Percentiles rank a stretch among this genome's conserved stretches.
Conservation (phyloP, 345 rosid species). For the Aquilaria yunnanensis region DNA sequence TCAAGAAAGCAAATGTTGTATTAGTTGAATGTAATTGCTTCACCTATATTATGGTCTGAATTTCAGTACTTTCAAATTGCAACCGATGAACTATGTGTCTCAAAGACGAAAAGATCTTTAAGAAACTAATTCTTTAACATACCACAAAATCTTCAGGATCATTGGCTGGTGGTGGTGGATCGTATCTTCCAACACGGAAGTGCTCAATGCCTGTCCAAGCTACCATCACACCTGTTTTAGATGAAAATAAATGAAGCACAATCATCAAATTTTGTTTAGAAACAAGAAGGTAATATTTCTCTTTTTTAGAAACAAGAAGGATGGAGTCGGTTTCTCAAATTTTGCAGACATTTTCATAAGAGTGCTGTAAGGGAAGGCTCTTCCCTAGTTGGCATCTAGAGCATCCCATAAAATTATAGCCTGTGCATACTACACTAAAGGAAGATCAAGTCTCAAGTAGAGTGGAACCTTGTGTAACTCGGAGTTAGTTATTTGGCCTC, state of each 20-base stretch:
- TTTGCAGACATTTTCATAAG: too few relatives aligned
- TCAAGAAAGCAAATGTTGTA: conserved; percentile 12
- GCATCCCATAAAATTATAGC: too few relatives aligned
- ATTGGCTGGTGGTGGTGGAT: conserved; percentile 78
- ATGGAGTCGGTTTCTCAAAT: too few relatives aligned
- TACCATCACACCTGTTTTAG: conserved; percentile 74
- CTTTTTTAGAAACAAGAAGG: too few relatives aligned
- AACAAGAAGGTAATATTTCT: too few relatives aligned
- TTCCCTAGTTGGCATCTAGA: too few relatives aligned
- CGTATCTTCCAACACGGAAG: conserved; percentile 77
- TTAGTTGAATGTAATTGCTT: not conserved
- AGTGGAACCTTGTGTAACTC: too few relatives aligned
- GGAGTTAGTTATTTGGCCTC: too few relatives aligned
- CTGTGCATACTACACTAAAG: too few relatives aligned
- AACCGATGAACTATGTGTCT: not conserved
- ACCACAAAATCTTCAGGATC: conserved; percentile 79
- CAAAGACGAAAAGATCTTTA: not conserved
- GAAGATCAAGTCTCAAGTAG: too few relatives aligned
- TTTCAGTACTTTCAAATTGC: not conserved
- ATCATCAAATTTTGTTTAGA: too few relatives aligned
- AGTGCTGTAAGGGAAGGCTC: too few relatives aligned
- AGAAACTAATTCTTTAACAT: conserved; percentile 8
- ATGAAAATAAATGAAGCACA: conserved; percentile 10
- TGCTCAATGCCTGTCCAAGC: conserved; percentile 99
- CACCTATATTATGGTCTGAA: not conserved